These are phyloP conservation scores for Simplicillium sp. DNA, from an alignment of 2,329 filamentous ascomycete species.

Conservation along the genomic window DNA sequence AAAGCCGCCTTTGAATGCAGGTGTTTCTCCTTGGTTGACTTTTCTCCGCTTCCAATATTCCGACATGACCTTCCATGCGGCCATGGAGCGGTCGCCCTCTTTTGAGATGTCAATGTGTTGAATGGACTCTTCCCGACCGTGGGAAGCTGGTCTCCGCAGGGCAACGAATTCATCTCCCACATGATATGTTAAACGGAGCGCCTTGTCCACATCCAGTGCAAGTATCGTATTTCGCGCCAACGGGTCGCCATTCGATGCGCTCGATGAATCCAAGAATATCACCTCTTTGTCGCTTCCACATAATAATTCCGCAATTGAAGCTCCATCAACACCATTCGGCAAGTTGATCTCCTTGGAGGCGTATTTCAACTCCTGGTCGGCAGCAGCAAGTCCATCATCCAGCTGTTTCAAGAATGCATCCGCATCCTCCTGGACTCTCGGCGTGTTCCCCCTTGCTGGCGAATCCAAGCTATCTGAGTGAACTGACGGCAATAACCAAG, in stretches of 20 bases:
- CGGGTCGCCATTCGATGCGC: slow-evolving; percentile 33
- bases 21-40: slow-evolving; percentile 11
- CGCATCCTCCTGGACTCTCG: slow-evolving; percentile 9
- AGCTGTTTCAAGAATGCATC: slow-evolving; percentile 12
- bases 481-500: slow-evolving; percentile 4
- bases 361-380: slow-evolving; percentile 22
- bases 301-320: slow-evolving; percentile 45
- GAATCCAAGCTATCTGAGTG: slow-evolving; percentile 14
- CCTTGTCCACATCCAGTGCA: slow-evolving; percentile 50
- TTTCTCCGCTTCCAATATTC: slow-evolving; percentile 27
- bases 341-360: slow-evolving; percentile 31
- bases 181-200: slow-evolving; percentile 48
- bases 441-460: slow-evolving; percentile 4
- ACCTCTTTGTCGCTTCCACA: slow-evolving; percentile 30
- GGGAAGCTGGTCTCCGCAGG: slow-evolving; percentile 14
- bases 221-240: slow-evolving; percentile 61
- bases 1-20: slow-evolving; percentile 71
- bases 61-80: slow-evolving; percentile 42
- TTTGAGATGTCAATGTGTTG: slow-evolving; percentile 14
- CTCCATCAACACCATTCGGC: slow-evolving; percentile 35
- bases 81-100: slow-evolving; percentile 18
- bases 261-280: slow-evolving; percentile 52
- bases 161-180: slow-evolving; percentile 32
- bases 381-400: slow-evolving; percentile 17
- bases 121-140: slow-evolving; percentile 15